These are phyloP conservation scores for Hanseniaspora thailandica DNA, from an alignment of 805 yeast species.

Conservation along the genomic window DNA sequence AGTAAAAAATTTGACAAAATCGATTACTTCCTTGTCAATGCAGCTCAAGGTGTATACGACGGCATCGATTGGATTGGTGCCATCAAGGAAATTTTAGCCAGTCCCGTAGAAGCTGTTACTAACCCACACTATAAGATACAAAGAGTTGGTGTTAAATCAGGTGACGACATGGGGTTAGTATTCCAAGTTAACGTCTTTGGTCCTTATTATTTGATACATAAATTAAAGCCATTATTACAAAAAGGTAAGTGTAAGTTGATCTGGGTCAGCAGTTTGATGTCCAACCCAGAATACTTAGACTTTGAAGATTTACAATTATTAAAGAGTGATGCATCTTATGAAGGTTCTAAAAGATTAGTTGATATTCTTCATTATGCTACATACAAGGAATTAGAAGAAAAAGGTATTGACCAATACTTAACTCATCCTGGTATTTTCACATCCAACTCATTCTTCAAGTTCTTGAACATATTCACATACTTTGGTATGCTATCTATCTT, in stretches of 20 bases:
- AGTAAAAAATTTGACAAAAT: conserved; percentile 50
- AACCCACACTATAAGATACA: conserved; percentile 79
- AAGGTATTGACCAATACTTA: conserved; percentile 59
- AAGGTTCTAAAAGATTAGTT: conserved; percentile 79
- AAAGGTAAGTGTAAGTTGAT: conserved; percentile 52
- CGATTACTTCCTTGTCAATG: conserved; percentile 73
- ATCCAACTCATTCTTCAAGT: conserved; percentile 65
- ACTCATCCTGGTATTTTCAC: conserved; percentile 92
- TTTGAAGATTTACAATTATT: conserved; percentile 64
- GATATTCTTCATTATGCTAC: conserved; percentile 74
- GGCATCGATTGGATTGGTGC: conserved; percentile 86
- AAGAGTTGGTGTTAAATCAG: conserved; percentile 59
- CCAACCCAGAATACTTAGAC: conserved; percentile 62
- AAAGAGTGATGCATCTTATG: conserved; percentile 58
- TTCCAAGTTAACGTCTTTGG: conserved; percentile 97
- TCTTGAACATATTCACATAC: conserved; percentile 64
- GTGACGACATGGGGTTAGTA: conserved; percentile 72
- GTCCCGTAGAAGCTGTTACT: conserved; percentile 77
- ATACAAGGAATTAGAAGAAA: conserved; percentile 37
- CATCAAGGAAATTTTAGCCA: conserved; percentile 46
- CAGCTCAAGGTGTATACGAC: conserved; percentile 77
- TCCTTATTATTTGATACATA: conserved; percentile 74
- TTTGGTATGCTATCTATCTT: conserved; percentile 79
- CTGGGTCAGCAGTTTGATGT: conserved; percentile 81
- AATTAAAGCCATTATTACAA: conserved; percentile 43